phyloP scores from a whole-genome alignment of 2,329 filamentous ascomycete genomes.

The Fusarium praegraminearum region DNA sequence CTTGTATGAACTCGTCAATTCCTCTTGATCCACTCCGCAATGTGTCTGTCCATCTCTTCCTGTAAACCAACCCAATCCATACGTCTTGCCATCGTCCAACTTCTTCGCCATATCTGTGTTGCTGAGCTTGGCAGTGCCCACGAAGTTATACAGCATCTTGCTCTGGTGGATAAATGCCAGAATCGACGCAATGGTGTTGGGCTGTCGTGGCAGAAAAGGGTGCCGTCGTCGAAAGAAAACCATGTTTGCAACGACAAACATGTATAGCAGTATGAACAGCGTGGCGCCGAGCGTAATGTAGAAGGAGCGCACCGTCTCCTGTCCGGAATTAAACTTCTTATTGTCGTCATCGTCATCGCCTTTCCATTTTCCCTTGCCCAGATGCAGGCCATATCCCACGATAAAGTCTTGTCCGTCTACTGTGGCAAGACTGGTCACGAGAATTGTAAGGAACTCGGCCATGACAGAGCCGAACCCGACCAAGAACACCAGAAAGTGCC shows the following conservation, averaged over 20 bases:
- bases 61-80: conserved; percentile 81
- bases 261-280: conserved; percentile 73
- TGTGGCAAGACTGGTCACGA: conserved; percentile 73
- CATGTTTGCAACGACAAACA: conserved; percentile 68
- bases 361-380: conserved; percentile 17
- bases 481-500: conserved; percentile 73
- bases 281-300: conserved; percentile 73
- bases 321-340: conserved; percentile 61
- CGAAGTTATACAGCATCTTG: conserved; percentile 83
- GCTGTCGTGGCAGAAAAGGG: conserved; percentile 81
- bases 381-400: conserved; percentile 38
- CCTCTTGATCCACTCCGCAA: conserved; percentile 83
- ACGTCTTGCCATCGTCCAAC: conserved; percentile 71
- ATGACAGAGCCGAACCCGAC: conserved; percentile 79
- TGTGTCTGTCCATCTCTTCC: conserved; percentile 80
- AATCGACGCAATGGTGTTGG: conserved; percentile 81
- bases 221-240: conserved; percentile 73
- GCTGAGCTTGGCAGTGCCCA: conserved; percentile 73
- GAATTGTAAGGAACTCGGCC: conserved; percentile 78
- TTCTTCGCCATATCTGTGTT: conserved; percentile 70
- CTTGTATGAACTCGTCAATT: conserved; percentile 73
- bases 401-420: conserved; percentile 73
- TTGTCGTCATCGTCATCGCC: conserved; percentile 34
- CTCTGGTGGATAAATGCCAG: conserved; percentile 83
- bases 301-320: conserved; percentile 74